Conservation (phyloP, 1,139 yeast species). For the Trichomonascaceae sp. region DNA sequence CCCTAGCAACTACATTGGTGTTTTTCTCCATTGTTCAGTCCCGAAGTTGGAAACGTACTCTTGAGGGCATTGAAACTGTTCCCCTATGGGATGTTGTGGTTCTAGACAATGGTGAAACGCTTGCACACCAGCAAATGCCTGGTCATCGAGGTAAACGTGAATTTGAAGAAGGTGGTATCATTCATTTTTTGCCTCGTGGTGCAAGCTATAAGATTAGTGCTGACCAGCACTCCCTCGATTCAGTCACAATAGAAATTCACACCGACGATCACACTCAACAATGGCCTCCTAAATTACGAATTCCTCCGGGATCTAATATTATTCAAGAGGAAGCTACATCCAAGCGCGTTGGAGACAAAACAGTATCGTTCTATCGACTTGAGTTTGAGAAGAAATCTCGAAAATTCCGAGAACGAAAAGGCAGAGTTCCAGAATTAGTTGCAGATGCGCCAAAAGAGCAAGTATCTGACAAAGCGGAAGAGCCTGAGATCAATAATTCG, state of each 20-base stretch:
- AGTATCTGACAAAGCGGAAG: background rate
- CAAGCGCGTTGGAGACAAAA: conserved; percentile 12
- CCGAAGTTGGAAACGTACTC: conserved; percentile 26
- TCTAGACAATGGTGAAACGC: conserved; percentile 29
- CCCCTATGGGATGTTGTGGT: conserved; percentile 33
- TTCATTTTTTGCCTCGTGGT: conserved; percentile 24
- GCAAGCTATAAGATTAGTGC: conserved; percentile 24
- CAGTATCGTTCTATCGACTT: conserved; percentile 16
- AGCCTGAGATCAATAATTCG: background rate
- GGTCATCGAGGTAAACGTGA: conserved; percentile 17
- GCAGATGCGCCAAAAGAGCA: background rate
- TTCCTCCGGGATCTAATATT: conserved; percentile 24
- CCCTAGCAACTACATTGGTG: conserved; percentile 27
- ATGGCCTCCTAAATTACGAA: conserved; percentile 15
- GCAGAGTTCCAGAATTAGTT: conserved; percentile 11
- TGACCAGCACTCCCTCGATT: conserved; percentile 21
- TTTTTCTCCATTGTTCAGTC: conserved; percentile 30
- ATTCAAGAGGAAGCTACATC: conserved; percentile 18
- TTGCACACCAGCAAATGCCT: conserved; percentile 27
- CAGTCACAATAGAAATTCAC: conserved; percentile 20
- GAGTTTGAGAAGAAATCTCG: conserved; percentile 20
- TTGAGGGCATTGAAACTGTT: conserved; percentile 23
- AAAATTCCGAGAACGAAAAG: conserved; percentile 21
- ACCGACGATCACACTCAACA: conserved; percentile 13
- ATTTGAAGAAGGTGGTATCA: conserved; percentile 23